A percentile compares a stretch with the other conserved stretches of the same genome.
phyloP scores from a whole-genome alignment of 2,329 filamentous ascomycete genomes.

The Colletotrichum sublineola region DNA sequence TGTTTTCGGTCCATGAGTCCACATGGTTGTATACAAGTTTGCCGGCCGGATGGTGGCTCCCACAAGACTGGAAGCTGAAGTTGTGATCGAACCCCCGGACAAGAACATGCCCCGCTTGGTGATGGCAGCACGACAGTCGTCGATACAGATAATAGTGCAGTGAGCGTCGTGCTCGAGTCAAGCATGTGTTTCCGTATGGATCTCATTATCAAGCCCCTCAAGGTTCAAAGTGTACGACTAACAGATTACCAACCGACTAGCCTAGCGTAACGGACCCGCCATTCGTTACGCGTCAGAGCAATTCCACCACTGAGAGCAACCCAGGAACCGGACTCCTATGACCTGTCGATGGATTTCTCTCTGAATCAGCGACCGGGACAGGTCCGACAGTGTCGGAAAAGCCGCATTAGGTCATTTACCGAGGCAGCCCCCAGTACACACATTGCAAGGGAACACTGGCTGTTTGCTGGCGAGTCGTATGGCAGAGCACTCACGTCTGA shows the following conservation, averaged over 20 bases:
- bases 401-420: constrained; percentile 26
- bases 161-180: constrained; percentile 36
- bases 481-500: constrained; percentile 14
- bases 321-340: not conserved
- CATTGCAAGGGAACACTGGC: not conserved
- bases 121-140: constrained; percentile 14
- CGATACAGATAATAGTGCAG: constrained; percentile 9
- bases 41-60: constrained; percentile 30
- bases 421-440: constrained; percentile 27
- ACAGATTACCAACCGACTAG: constrained; percentile 13
- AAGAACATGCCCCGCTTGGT: constrained; percentile 22
- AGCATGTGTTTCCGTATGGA: constrained; percentile 6
- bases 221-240: constrained; percentile 12
- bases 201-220: constrained; percentile 8
- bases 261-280: constrained; percentile 17
- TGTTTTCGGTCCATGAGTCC: constrained; percentile 29
- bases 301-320: constrained; percentile 19
- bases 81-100: constrained; percentile 13
- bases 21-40: constrained; percentile 30
- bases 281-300: constrained; percentile 31
- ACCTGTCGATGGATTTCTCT: not conserved
- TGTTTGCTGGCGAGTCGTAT: constrained; percentile 4
- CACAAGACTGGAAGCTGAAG: not conserved
- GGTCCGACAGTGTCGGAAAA: not conserved
- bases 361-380: constrained; percentile 31